Evolutionary conservation across 2,329 filamentous ascomycete species (phyloP).

Genomic region (Aspergillus latus): DNA sequence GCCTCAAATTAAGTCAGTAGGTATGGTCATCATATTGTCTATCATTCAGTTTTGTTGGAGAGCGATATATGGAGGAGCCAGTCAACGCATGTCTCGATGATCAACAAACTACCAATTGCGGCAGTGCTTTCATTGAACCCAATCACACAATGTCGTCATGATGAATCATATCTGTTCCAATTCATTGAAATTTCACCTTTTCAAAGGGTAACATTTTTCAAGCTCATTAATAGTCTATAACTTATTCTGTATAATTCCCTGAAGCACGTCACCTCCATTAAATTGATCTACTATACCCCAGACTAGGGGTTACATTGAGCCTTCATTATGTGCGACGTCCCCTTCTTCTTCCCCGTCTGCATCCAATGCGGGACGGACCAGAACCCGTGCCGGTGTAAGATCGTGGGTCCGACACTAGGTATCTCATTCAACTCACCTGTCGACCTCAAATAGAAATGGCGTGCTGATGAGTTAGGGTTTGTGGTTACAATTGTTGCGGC

Average conservation of each 20-base stretch:
- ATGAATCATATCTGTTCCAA: constrained; percentile 20
- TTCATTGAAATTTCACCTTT: not conserved
- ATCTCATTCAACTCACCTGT: constrained; percentile 12
- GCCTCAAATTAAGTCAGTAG: not conserved
- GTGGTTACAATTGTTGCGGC: constrained; percentile 49
- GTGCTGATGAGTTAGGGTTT: constrained; percentile 39
- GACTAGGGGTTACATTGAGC: not conserved
- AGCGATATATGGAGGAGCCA: too few relatives aligned
- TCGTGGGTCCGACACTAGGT: constrained; percentile 57
- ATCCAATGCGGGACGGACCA: constrained; percentile 58
- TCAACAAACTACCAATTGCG: too few relatives aligned
- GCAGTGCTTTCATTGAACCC: too few relatives aligned
- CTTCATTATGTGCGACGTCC: constrained; percentile 35
- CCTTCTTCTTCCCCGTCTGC: constrained; percentile 52
- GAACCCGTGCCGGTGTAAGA: constrained; percentile 59
- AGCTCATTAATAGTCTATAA: not conserved
- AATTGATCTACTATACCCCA: not conserved
- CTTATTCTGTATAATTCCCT: not conserved
- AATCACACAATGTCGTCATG: constrained; percentile 19
- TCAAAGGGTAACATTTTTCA: not conserved
- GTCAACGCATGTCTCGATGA: too few relatives aligned
- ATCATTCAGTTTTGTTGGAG: too few relatives aligned
- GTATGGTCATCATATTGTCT: too few relatives aligned
- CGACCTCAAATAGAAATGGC: not conserved
- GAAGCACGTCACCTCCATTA: not conserved